Evolutionary conservation across 371 early-diverging fungal species (phyloP), one percentile per base, ranked within the genome.

Genomic region (Parasitella parasitica): DNA sequence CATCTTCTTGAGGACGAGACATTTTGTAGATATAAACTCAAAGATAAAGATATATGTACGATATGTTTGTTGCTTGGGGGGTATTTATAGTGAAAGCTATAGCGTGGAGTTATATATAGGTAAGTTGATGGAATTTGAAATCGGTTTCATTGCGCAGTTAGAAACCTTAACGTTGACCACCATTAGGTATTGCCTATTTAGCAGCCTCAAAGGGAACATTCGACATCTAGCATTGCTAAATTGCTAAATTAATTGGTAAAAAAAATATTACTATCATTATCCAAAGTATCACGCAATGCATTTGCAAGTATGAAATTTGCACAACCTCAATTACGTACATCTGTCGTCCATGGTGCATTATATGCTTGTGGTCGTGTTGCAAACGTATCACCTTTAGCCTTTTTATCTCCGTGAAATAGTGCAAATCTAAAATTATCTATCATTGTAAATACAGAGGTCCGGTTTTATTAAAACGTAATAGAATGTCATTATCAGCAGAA

Each of bases 1-100:
- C 53, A 53, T 53, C 53, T 53, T 53, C 35, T 53, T 53, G 36
- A 53, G 48, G 48, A 48, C 26, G 26, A 48, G 48, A 48, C 48
- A 48, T 48, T 22, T 48, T 48, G 24, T 26, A 27, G 6, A 9
- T 48, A 38, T 38, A 38, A n/a, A 38, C 27, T 24, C 4, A 24
- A 1, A 13, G 24, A 48, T 48, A 13, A n/a, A n/a, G n/a, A n/a
- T n/a, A n/a, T n/a, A n/a, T n/a, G n/a, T n/a, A n/a, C n/a, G n/a
- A n/a, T n/a, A 20, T 7, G 20, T 18, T 41, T 7, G 9, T n/a
- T n/a, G n/a, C n/a, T n/a, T n/a, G n/a, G n/a, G n/a, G n/a, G n/a
- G n/a, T n/a, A n/a, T n/a, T n/a, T n/a, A n/a, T n/a, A n/a, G n/a
- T n/a, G n/a, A n/a, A n/a, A n/a, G n/a, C n/a, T n/a, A 6, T 12